phyloP scores from a whole-genome alignment of 2,329 filamentous ascomycete species.

The Tetracladium maxilliforme region DNA sequence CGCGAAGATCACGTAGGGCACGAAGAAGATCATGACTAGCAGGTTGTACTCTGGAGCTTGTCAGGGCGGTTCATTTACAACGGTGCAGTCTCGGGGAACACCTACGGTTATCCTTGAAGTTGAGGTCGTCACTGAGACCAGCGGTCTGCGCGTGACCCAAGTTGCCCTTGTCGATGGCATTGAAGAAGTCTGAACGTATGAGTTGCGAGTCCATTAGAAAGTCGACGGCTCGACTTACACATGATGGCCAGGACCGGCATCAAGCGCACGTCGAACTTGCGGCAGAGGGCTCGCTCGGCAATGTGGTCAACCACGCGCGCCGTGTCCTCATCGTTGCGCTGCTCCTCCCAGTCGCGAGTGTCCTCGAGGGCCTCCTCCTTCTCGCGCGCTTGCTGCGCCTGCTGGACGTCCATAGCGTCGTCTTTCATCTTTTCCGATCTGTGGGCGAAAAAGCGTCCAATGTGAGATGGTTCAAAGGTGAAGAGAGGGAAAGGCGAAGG shows the following conservation, averaged over 20 bases:
- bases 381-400: too few species aligned
- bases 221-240: conserved; percentile 15
- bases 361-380: too few species aligned
- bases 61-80: not conserved
- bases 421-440: too few species aligned
- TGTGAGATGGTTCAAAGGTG: too few species aligned
- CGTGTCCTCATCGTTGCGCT: conserved; percentile 4
- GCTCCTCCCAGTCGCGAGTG: too few species aligned
- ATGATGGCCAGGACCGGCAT: conserved; percentile 38
- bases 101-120: too few species aligned
- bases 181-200: conserved; percentile 21
- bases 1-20: conserved; percentile 59
- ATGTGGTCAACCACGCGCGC: conserved; percentile 17
- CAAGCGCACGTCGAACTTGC: conserved; percentile 38
- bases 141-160: conserved; percentile 42
- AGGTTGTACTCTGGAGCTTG: conserved; percentile 48
- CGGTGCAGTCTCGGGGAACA: not conserved
- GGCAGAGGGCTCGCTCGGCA: conserved; percentile 33
- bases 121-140: conserved; percentile 28
- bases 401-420: too few species aligned
- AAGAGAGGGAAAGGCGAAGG: too few species aligned
- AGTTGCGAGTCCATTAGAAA: not conserved
- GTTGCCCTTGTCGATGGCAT: conserved; percentile 33
- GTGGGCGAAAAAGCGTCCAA: too few species aligned
- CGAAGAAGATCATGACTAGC: conserved; percentile 57